These are phyloP conservation scores for Phytophthora hybrid DNA, from an alignment of 352 stramenopile genomes.

Conservation along the genomic window DNA sequence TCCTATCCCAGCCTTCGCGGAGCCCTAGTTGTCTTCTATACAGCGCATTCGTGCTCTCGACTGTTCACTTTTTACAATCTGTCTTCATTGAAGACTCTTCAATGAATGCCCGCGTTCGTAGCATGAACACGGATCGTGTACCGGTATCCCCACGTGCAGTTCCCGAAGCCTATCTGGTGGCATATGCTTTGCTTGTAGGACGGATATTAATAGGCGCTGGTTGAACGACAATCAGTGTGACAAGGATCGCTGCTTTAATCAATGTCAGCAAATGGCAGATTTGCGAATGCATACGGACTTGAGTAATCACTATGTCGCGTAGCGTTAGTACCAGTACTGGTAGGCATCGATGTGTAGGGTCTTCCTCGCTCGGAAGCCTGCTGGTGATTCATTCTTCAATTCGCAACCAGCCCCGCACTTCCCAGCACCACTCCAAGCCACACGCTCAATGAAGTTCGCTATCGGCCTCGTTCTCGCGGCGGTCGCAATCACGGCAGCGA, in stretches of 20 bases:
- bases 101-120: too few relatives aligned
- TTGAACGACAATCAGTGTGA: not conserved
- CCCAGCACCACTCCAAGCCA: not conserved
- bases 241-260: not conserved
- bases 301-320: not conserved
- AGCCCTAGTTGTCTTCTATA: too few relatives aligned
- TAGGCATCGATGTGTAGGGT: not conserved
- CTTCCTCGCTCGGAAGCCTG: not conserved
- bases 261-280: not conserved
- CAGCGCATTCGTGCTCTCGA: too few relatives aligned
- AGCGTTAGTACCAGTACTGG: not conserved
- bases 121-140: too few relatives aligned
- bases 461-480: slow-evolving; percentile 19
- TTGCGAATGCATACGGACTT: not conserved
- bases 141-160: too few relatives aligned
- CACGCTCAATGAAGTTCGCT: slow-evolving; percentile 26
- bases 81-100: too few relatives aligned
- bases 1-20: too few relatives aligned
- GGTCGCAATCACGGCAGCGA: not conserved
- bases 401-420: not conserved
- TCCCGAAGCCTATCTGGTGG: not conserved
- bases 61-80: too few relatives aligned
- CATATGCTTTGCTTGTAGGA: not conserved
- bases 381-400: slow-evolving; percentile 25
- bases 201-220: not conserved